These are phyloP conservation scores for Colletotrichum godetiae DNA, from an alignment of 2,329 filamentous ascomycete genomes.

Conservation along the genomic window DNA sequence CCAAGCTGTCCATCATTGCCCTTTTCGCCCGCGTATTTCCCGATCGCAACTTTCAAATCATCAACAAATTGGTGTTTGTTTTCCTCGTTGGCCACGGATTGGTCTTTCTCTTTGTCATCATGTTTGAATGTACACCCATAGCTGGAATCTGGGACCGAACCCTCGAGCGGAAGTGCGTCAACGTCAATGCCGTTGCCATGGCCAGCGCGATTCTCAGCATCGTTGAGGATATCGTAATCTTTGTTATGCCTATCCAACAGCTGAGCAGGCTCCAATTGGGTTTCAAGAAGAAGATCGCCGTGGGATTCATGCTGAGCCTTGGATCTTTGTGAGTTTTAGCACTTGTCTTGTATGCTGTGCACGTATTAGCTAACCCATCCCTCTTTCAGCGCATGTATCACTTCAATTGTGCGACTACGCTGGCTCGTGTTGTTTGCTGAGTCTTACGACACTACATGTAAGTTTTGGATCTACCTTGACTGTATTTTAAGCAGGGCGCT, in stretches of 20 bases:
- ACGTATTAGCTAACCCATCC: not conserved
- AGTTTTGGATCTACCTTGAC: not conserved
- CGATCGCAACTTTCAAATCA: constrained; percentile 28
- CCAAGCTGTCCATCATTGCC: constrained; percentile 40
- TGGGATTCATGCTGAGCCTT: constrained; percentile 35
- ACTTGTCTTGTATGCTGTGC: not conserved
- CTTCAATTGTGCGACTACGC: constrained; percentile 33
- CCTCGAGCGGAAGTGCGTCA: constrained; percentile 24
- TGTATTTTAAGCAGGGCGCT: not conserved
- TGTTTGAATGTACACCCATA: constrained; percentile 37
- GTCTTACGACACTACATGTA: constrained; percentile 27
- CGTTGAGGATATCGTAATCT: constrained; percentile 34
- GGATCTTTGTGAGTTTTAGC: constrained; percentile 35
- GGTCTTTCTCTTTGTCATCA: constrained; percentile 38
- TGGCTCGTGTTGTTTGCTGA: constrained; percentile 26
- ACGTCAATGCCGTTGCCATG: constrained; percentile 25
- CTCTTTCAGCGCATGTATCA: constrained; percentile 33
- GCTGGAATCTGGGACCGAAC: constrained; percentile 34
- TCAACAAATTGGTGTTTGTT: constrained; percentile 25
- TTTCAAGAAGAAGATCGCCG: constrained; percentile 29
- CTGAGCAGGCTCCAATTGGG: constrained; percentile 29
- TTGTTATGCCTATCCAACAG: constrained; percentile 33
- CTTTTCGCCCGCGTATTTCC: constrained; percentile 39
- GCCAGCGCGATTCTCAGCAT: constrained; percentile 34
- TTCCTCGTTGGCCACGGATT: constrained; percentile 36